Percentiles rank a stretch among this genome's conserved stretches.
Evolutionary conservation across 331 rosid species (phyloP).

Genomic region (Rosa hybrid): DNA sequence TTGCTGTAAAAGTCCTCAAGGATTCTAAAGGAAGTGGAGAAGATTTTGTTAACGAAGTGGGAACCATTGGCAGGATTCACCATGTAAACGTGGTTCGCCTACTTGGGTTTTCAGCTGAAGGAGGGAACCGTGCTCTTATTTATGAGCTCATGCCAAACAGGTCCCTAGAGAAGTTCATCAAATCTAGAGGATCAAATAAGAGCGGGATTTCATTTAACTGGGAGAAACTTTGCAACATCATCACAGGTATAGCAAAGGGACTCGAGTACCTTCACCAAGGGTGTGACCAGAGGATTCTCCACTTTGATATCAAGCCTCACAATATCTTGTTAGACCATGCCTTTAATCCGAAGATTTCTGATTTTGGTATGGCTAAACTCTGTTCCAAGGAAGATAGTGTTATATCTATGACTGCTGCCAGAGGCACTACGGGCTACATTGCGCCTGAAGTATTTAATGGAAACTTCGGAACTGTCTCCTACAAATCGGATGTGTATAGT

Average conservation of each 20-base stretch:
- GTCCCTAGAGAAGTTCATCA: constrained; percentile 16
- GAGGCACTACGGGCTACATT: constrained; percentile 18
- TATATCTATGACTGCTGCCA: constrained; percentile 3
- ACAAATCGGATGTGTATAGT: constrained; percentile 10
- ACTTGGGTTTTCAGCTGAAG: constrained; percentile 7
- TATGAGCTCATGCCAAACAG: constrained; percentile 15
- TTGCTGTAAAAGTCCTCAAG: constrained; percentile 12
- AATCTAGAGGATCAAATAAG: too few species aligned
- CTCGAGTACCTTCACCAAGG: constrained; percentile 18
- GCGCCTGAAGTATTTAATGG: constrained; percentile 17
- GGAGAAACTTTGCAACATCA: neutral
- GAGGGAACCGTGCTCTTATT: constrained; percentile 12
- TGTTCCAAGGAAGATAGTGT: constrained; percentile 15
- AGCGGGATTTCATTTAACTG: neutral
- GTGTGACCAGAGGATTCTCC: constrained; percentile 12
- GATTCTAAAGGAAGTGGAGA: constrained; percentile 7
- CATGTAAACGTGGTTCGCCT: constrained; percentile 20
- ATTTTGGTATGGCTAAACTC: constrained; percentile 16
- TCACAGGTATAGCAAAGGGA: constrained; percentile 17
- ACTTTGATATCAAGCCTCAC: constrained; percentile 19
- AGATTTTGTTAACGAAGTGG: constrained; percentile 22
- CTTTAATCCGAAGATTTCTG: constrained; percentile 9
- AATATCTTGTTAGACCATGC: constrained; percentile 14
- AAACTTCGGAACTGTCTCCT: constrained; percentile 1
- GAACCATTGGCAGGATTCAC: constrained; percentile 16